Conservation (phyloP, 2,329 filamentous ascomycete species). For the Penicillium psychrosexuale region DNA sequence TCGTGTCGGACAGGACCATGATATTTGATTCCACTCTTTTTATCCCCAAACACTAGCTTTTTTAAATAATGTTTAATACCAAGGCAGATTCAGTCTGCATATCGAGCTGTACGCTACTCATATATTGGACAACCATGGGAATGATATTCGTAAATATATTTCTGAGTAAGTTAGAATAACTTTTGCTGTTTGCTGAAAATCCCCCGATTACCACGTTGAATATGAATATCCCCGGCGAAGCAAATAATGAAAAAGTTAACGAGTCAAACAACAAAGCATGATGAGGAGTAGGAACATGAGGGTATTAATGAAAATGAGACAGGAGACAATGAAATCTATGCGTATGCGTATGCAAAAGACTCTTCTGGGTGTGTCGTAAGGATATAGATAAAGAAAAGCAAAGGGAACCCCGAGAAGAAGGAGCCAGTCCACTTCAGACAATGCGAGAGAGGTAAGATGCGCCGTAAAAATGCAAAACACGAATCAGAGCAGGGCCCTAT, state of each 20-base stretch:
- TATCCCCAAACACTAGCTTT: not conserved
- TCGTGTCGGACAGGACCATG: not conserved
- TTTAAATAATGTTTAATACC: not conserved
- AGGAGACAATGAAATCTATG: conserved; percentile 5
- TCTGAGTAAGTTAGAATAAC: not conserved
- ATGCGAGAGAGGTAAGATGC: conserved; percentile 8
- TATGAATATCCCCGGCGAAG: not conserved
- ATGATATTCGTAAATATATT: not conserved
- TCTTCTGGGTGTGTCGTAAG: not conserved
- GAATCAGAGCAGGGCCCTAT: conserved; percentile 2
- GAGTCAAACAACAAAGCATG: not conserved
- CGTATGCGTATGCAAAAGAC: not conserved
- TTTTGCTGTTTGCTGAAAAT: conserved; percentile 1
- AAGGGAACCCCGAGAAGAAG: conserved; percentile 7
- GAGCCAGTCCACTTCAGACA: conserved; percentile 18
- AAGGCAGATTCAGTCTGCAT: not conserved
- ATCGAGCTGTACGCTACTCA: not conserved
- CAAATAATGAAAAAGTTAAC: not conserved
- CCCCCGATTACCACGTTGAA: not conserved
- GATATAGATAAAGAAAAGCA: not conserved
- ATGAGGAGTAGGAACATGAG: not conserved
- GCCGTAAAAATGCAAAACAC: conserved; percentile 15
- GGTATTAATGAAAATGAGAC: conserved; percentile 7
- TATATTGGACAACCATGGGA: not conserved
- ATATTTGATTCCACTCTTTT: not conserved